These are phyloP conservation scores for Leishmania martiniquensis DNA, from an alignment of 208 protist species.

Conservation along the genomic window DNA sequence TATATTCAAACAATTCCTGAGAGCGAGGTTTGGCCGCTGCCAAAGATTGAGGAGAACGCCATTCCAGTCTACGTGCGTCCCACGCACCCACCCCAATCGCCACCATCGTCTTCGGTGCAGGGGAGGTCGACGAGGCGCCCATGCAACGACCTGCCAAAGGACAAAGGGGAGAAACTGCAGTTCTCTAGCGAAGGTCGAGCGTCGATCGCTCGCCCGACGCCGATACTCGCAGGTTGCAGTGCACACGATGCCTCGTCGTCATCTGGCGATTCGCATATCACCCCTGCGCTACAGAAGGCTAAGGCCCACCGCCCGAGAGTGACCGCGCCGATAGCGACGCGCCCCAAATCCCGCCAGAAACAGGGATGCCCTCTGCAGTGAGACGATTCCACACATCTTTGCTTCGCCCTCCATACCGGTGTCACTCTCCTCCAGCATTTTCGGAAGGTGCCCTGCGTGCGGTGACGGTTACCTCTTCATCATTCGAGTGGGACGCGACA, in stretches of 20 bases:
- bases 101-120: background rate
- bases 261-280: background rate
- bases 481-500: background rate
- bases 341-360: background rate
- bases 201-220: background rate
- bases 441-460: background rate
- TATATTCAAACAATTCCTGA: slow-evolving; percentile 32
- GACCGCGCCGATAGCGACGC: background rate
- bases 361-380: background rate
- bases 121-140: slow-evolving; percentile 1
- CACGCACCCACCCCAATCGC: background rate
- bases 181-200: slow-evolving; percentile 9
- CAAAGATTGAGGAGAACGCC: background rate
- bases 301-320: background rate
- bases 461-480: background rate
- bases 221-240: background rate
- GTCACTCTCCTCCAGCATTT: background rate
- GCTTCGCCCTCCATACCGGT: background rate
- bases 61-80: slow-evolving; percentile 26
- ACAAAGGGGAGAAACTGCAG: background rate
- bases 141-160: background rate
- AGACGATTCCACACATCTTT: background rate
- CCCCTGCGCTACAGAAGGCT: background rate
- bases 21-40: slow-evolving; percentile 20
- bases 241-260: background rate